Base-by-base conservation (phyloP, 176 grass and related monocot genomes). In the Eleusine indica region DNA sequence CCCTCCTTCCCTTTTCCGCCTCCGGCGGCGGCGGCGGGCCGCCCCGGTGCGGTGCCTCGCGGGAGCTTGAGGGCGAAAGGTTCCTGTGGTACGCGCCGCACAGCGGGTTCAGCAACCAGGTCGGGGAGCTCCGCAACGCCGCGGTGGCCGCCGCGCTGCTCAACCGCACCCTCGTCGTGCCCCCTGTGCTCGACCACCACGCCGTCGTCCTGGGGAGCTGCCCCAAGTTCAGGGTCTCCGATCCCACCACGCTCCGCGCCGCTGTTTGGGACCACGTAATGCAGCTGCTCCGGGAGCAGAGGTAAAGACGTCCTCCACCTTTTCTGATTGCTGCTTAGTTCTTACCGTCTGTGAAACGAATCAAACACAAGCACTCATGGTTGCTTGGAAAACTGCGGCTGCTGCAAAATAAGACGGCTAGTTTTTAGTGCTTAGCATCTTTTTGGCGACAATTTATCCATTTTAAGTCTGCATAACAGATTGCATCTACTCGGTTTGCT, bases 71-170 rank as follows among this genome's bases (percentile, higher is more conserved):
- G 54, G 86, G 88, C 13, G 74, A 94, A 70, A 90, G 90, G 66
- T 99, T 99, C 81, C 83, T 99, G 32, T 99, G 89, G 93, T 99
- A 96, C 83, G 93, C 97, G 6, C 93, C 96, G 47, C 96, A 99
- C 83, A 99, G 93, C 83, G 91, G 93, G 4, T 96, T 99, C 88
- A 96, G 87, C 78, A 99, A 99, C 83, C 96, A 99, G 91, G 80
- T 99, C 42, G 84, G 85, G 6, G 93, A 99, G 86, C 82, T 99
- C 60, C 92, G 77, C 41, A 99, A 99, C 79, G 96, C 93, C 46
- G 84, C 86, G 39, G 84, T 99, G 19, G 76, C 89, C 1, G 93
- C 92, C 28, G 91, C 93, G 54, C 69, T 99, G 52, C 88, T 99
- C 6, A 99, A 99, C 82, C 91, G 91, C 77, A 96, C 96, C 28